These are phyloP conservation scores for Thozetella sp. DNA, from an alignment of 495 filamentous ascomycete genomes.

Conservation along the genomic window DNA sequence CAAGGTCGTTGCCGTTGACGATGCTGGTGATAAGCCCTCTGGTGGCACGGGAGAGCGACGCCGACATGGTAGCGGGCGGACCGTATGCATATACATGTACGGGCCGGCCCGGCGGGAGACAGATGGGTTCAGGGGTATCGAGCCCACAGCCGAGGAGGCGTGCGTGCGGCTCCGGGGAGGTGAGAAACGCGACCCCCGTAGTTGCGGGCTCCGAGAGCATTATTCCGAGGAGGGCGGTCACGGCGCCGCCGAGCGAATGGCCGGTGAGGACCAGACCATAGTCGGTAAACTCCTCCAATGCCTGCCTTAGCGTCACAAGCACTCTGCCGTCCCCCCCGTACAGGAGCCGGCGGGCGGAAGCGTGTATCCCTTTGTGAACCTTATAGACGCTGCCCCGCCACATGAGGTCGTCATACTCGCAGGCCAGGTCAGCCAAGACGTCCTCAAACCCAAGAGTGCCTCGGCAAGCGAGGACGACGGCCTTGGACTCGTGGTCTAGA, in stretches of 20 bases:
- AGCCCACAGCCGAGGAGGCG: conserved; percentile 36
- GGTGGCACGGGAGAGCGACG: conserved; percentile 69
- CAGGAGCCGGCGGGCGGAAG: conserved; percentile 70
- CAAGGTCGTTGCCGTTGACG: conserved; percentile 72
- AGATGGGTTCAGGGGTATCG: conserved; percentile 30
- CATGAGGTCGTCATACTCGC: conserved; percentile 73
- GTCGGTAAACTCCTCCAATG: conserved; percentile 68
- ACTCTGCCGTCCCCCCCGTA: conserved; percentile 67
- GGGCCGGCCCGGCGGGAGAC: conserved; percentile 64
- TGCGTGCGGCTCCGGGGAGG: conserved; percentile 43
- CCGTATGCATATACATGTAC: conserved; percentile 83
- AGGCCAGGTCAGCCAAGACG: conserved; percentile 79
- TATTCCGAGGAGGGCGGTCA: conserved; percentile 73
- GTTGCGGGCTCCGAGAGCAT: conserved; percentile 67
- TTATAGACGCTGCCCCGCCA: conserved; percentile 71
- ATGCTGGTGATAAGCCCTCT: conserved; percentile 77
- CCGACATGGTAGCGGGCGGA: conserved; percentile 72
- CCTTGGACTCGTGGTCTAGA: conserved; percentile 76
- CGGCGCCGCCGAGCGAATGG: conserved; percentile 76
- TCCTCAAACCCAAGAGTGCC: conserved; percentile 83
- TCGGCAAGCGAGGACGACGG: conserved; percentile 74
- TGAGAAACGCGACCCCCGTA: conserved; percentile 42
- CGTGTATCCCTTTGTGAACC: conserved; percentile 83
- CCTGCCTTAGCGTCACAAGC: conserved; percentile 67
- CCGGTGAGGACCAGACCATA: conserved; percentile 79